phyloP scores from a whole-genome alignment of 306 rosid species.

The Cicer pinnatifidum region DNA sequence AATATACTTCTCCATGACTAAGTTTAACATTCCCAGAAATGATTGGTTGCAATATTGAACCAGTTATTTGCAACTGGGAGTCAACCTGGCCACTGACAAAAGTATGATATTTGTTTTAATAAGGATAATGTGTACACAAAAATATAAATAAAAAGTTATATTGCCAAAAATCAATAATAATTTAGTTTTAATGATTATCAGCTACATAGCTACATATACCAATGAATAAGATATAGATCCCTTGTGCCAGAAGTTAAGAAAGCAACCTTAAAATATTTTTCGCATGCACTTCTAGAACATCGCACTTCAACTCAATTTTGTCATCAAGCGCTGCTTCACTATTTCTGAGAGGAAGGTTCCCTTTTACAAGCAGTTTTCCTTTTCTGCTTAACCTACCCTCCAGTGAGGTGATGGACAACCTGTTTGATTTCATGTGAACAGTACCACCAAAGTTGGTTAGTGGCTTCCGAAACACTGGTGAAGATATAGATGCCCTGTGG shows the following conservation, averaged over 20 bases:
- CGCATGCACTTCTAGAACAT: slow-evolving; percentile 80
- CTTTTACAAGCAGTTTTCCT: slow-evolving; percentile 82
- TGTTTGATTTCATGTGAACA: slow-evolving; percentile 80
- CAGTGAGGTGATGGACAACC: slow-evolving; percentile 79
- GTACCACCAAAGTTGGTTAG: slow-evolving; percentile 83
- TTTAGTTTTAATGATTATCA: background rate
- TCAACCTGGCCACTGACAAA: slow-evolving; percentile 90
- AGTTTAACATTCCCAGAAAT: slow-evolving; percentile 85
- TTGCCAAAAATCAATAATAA: slow-evolving; percentile 14
- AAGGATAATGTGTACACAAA: slow-evolving; percentile 27
- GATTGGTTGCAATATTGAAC: slow-evolving; percentile 87
- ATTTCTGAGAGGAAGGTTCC: slow-evolving; percentile 90
- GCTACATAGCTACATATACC: slow-evolving; percentile 14
- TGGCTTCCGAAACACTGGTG: slow-evolving; percentile 80
- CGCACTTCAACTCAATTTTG: slow-evolving; percentile 88
- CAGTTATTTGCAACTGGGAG: slow-evolving; percentile 87
- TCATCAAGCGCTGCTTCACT: slow-evolving; percentile 76
- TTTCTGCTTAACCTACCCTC: slow-evolving; percentile 87
- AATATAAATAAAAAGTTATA: slow-evolving; percentile 30
- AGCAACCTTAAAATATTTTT: slow-evolving; percentile 78
- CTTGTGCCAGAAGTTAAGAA: slow-evolving; percentile 31
- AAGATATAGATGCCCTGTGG: slow-evolving; percentile 87
- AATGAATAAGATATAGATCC: slow-evolving; percentile 22
- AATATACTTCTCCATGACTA: slow-evolving; percentile 93
- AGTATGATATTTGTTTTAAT: slow-evolving; percentile 33